Evolutionary conservation across 805 yeast species (phyloP), one percentile per base, ranked within the genome.

Genomic region (Yarrowia yakushimensis): DNA sequence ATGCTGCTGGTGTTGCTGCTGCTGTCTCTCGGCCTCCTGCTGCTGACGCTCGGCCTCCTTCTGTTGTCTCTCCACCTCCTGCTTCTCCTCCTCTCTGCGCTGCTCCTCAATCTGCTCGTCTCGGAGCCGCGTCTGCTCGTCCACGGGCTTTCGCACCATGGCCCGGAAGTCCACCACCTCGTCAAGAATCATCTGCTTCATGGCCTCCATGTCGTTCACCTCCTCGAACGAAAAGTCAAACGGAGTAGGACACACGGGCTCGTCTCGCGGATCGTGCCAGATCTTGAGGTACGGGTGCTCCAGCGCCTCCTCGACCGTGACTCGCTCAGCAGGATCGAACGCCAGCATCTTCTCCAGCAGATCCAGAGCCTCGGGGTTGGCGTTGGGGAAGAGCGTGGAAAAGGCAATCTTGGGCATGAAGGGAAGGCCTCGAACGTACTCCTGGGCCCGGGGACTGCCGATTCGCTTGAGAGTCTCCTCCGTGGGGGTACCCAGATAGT

Each of bases 241-340:
- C 68, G 88, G 87, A 1, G 82, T 79, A 48, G 84, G 82, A 72
- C 97, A 90, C 54, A 81, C 85, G 8, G 79, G 79, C 74, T 94
- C 98, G 72, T 94, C 98, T 30, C 82, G 81, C 6, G 97, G 94
- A 73, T 91, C 97, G 71, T 90, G 97, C 92, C 97, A 94, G 31
- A 88, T 82, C 50, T 85, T 80, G 62, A 94, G 76, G 72, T 93
- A 94, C 9, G 97, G 97, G 75, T 94, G 99, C 65, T 79, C 81
- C 57, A 94, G 78, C 0, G 98, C 97, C 68, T 90, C 87, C 63
- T 88, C 90, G 3, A 92, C 98, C 0, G 91, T 85, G 63, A 92
- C 87, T 73, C 99, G 82, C 69, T 83, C 81, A 46, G 78, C 80
- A 3, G 98, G 98, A 72, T 93, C 96, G 66, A 94, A 81, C n/a